These are phyloP conservation scores for Boletus huronensis DNA, from an alignment of 768 basidiomycete species.

Conservation along the genomic window DNA sequence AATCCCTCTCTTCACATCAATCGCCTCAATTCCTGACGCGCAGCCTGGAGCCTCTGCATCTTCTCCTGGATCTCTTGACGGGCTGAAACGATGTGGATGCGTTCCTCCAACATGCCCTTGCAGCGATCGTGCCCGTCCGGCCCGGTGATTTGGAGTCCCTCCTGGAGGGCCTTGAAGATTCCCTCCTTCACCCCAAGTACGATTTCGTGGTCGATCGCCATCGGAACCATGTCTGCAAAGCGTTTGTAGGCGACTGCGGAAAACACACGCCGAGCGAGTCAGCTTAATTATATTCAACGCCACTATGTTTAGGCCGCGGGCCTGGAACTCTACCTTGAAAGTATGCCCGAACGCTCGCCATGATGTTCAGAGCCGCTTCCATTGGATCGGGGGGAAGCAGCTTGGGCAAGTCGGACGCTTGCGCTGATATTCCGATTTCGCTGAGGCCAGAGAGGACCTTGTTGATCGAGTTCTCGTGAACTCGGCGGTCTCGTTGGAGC, in stretches of 20 bases:
- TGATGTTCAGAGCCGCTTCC: conserved; percentile 58
- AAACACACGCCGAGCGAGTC: background rate
- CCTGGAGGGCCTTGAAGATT: conserved; percentile 43
- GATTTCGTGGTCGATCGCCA: conserved; percentile 39
- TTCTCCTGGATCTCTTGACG: conserved; percentile 51
- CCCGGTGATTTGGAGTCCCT: conserved; percentile 51
- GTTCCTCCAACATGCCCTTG: conserved; percentile 51
- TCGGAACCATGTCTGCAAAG: conserved; percentile 41
- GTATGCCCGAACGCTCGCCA: conserved; percentile 70
- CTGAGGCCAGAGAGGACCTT: conserved; percentile 24
- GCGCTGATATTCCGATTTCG: conserved; percentile 29
- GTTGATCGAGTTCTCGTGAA: conserved; percentile 16
- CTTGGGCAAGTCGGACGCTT: conserved; percentile 44
- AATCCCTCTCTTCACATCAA: conserved; percentile 9
- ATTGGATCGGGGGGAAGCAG: conserved; percentile 49
- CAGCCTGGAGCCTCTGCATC: conserved; percentile 46
- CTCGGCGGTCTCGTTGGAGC: background rate
- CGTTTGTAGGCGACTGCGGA: conserved; percentile 46
- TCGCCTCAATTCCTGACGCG: conserved; percentile 37
- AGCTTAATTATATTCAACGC: background rate
- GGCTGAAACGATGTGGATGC: conserved; percentile 37
- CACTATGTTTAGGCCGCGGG: background rate
- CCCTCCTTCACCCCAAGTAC: conserved; percentile 46
- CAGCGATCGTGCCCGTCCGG: conserved; percentile 45
- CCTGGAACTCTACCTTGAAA: conserved; percentile 58